phyloP scores from a whole-genome alignment of 2,329 filamentous ascomycete genomes.

The Pyricularia sp. region DNA sequence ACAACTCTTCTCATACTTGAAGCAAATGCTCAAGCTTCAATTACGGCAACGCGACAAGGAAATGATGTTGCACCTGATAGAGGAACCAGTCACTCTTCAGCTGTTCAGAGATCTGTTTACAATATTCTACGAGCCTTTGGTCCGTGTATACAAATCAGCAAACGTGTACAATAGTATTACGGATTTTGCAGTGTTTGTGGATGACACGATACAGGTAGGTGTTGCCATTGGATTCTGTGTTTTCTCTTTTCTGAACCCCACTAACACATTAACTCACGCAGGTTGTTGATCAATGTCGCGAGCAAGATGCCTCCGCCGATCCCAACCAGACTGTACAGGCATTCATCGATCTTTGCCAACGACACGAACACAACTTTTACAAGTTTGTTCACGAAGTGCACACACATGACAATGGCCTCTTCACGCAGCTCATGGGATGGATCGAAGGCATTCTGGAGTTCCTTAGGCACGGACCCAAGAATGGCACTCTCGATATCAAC shows the following conservation, averaged over 20 bases:
- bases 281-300: slow-evolving; percentile 56
- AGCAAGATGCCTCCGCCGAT: slow-evolving; percentile 81
- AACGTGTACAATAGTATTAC: slow-evolving; percentile 98
- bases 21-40: slow-evolving; percentile 87
- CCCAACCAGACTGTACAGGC: slow-evolving; percentile 97
- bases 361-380: slow-evolving; percentile 96
- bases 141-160: slow-evolving; percentile 95
- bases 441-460: slow-evolving; percentile 93
- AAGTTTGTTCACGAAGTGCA: slow-evolving; percentile 99
- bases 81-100: slow-evolving; percentile 95
- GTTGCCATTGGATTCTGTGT: neutral
- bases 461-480: slow-evolving; percentile 73
- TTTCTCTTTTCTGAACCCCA: neutral
- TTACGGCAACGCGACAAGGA: slow-evolving; percentile 88
- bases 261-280: slow-evolving; percentile 15
- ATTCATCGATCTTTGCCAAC: slow-evolving; percentile 92
- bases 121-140: slow-evolving; percentile 96
- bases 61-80: slow-evolving; percentile 94
- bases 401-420: slow-evolving; percentile 90
- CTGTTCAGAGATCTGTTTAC: slow-evolving; percentile 94
- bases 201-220: slow-evolving; percentile 77
- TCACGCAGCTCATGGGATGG: slow-evolving; percentile 95
- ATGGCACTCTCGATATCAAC: slow-evolving; percentile 88
- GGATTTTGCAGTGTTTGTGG: slow-evolving; percentile 86
- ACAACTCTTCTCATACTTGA: slow-evolving; percentile 86